Percentiles rank a stretch among this genome's conserved stretches.
These are phyloP conservation scores for Aspergillus japonicus DNA, from an alignment of 2,329 filamentous ascomycete genomes.

Conservation along the genomic window DNA sequence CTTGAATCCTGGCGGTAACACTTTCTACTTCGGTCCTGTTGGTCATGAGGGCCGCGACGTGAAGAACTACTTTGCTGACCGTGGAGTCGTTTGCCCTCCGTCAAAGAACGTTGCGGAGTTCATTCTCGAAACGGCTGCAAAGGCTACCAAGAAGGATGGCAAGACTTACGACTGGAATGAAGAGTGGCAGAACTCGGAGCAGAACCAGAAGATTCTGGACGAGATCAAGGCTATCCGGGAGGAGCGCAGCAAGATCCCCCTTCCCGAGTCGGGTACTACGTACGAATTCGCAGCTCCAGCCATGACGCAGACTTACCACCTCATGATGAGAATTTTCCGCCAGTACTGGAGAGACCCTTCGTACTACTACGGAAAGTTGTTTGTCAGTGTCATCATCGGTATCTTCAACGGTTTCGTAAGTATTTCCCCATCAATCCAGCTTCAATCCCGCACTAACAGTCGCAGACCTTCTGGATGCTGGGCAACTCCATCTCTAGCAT, in stretches of 20 bases:
- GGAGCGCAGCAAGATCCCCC: slow-evolving; percentile 53
- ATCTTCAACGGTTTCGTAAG: slow-evolving; percentile 70
- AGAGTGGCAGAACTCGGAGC: slow-evolving; percentile 67
- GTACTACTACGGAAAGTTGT: slow-evolving; percentile 75
- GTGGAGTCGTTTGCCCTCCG: slow-evolving; percentile 65
- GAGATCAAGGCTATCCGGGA: slow-evolving; percentile 66
- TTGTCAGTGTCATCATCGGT: slow-evolving; percentile 67
- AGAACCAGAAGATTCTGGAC: slow-evolving; percentile 58
- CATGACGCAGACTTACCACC: slow-evolving; percentile 60
- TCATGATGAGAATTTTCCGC: slow-evolving; percentile 68
- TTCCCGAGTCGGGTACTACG: slow-evolving; percentile 40
- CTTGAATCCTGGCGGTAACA: slow-evolving; percentile 66
- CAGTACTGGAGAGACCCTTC: slow-evolving; percentile 75
- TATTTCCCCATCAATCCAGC: background rate
- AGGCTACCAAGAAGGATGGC: slow-evolving; percentile 55
- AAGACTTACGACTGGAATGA: slow-evolving; percentile 69
- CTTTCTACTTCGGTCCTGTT: slow-evolving; percentile 71
- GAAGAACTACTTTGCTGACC: slow-evolving; percentile 65
- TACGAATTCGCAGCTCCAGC: slow-evolving; percentile 67
- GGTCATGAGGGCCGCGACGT: slow-evolving; percentile 66
- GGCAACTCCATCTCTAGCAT: slow-evolving; percentile 65
- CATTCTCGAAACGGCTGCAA: slow-evolving; percentile 64
- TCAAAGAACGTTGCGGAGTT: slow-evolving; percentile 67
- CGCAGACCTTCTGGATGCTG: slow-evolving; percentile 67
- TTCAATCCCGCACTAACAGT: background rate